A percentile compares a stretch with the other conserved stretches of the same genome.
Conservation (phyloP, 1,284 basidiomycete genomes). For the Phlebopus sp. region DNA sequence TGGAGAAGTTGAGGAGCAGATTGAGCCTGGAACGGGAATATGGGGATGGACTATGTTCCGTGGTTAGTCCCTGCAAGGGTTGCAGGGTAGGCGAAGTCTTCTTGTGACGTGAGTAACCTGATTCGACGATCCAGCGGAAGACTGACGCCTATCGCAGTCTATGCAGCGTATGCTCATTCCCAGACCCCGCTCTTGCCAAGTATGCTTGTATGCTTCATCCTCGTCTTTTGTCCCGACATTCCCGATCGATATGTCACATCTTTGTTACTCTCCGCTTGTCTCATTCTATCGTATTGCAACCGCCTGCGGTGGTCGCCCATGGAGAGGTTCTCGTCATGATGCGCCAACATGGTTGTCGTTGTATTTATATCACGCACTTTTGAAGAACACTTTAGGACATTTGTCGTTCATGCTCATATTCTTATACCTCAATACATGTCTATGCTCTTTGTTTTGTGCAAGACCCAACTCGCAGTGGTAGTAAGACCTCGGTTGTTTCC, state of each 20-base stretch:
- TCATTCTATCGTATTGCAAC: constrained; percentile 4
- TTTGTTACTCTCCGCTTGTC: constrained; percentile 11
- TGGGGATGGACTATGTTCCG: constrained; percentile 27
- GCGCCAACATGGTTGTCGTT: constrained; percentile 29
- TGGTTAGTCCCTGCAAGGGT: constrained; percentile 40
- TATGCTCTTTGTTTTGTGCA: constrained; percentile 7
- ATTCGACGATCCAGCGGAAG: neutral
- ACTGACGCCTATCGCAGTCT: constrained; percentile 4
- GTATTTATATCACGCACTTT: constrained; percentile 24
- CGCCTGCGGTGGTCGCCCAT: constrained; percentile 10
- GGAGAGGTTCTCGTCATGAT: constrained; percentile 19
- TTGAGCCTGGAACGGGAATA: constrained; percentile 45
- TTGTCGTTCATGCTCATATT: constrained; percentile 26
- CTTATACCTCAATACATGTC: constrained; percentile 20
- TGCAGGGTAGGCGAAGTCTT: constrained; percentile 40
- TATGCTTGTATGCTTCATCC: constrained; percentile 21
- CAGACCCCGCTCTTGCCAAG: constrained; percentile 2
- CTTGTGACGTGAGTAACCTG: constrained; percentile 38
- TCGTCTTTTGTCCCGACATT: constrained; percentile 2
- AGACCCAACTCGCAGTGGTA: neutral
- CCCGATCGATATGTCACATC: constrained; percentile 18
- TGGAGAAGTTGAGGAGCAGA: constrained; percentile 55
- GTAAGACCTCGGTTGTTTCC: constrained; percentile 1
- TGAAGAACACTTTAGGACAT: constrained; percentile 17
- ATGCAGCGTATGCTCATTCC: constrained; percentile 5